phyloP scores from a whole-genome alignment of 164 flowering plant species.

The Hamamelis virginiana region DNA sequence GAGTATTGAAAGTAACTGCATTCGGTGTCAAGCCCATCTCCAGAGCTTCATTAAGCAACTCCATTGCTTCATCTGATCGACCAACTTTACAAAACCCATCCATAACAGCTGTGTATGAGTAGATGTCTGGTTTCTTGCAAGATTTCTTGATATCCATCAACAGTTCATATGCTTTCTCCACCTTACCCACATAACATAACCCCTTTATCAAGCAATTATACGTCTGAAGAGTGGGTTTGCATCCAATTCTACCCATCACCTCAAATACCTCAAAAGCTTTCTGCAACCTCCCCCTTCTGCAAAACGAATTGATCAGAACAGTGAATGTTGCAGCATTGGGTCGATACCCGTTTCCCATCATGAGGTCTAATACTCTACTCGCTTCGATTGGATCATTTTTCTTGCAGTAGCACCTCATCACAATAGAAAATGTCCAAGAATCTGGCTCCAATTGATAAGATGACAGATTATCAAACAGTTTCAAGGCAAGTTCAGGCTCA shows the following conservation, averaged over 20 bases:
- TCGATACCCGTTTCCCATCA: slow-evolving; percentile 52
- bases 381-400: slow-evolving; percentile 46
- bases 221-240: slow-evolving; percentile 55
- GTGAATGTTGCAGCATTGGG: slow-evolving; percentile 62
- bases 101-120: slow-evolving; percentile 73
- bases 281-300: slow-evolving; percentile 57
- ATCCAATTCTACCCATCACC: slow-evolving; percentile 48
- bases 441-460: slow-evolving; percentile 37
- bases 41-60: too few relatives aligned
- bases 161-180: slow-evolving; percentile 70
- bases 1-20: slow-evolving; percentile 67
- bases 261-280: slow-evolving; percentile 60
- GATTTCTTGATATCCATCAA: slow-evolving; percentile 49
- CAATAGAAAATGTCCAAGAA: slow-evolving; percentile 48
- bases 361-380: slow-evolving; percentile 35
- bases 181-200: slow-evolving; percentile 75
- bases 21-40: slow-evolving; percentile 56
- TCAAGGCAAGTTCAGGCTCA: slow-evolving; percentile 48
- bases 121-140: slow-evolving; percentile 54
- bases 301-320: slow-evolving; percentile 46
- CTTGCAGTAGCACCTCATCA: slow-evolving; percentile 51
- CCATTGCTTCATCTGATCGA: slow-evolving; percentile 69
- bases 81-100: slow-evolving; percentile 94
- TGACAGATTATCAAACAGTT: slow-evolving; percentile 33
- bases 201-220: slow-evolving; percentile 81